Evolutionary conservation across 371 early-diverging fungal species (phyloP).

Genomic region (Batkoa obscura): DNA sequence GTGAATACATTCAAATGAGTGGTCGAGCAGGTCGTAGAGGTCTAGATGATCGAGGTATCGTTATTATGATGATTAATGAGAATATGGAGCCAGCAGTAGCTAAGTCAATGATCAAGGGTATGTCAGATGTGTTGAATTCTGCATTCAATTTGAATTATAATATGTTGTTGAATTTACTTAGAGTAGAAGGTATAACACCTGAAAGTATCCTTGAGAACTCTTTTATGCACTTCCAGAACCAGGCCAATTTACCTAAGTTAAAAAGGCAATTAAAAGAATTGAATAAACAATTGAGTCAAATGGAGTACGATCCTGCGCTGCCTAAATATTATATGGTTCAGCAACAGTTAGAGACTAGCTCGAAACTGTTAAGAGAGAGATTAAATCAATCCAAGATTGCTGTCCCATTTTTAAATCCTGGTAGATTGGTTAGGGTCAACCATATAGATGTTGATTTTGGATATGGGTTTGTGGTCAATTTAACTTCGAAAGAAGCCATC

Average conservation of each 20-base stretch:
- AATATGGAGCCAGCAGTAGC: constrained; percentile 89
- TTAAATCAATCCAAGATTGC: constrained; percentile 60
- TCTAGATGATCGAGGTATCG: constrained; percentile 96
- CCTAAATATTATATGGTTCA: constrained; percentile 57
- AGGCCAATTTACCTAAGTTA: constrained; percentile 58
- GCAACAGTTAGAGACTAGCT: constrained; percentile 40
- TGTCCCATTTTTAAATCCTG: constrained; percentile 72
- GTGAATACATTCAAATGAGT: constrained; percentile 99
- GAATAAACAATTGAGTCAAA: not conserved
- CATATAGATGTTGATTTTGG: constrained; percentile 63
- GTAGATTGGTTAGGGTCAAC: constrained; percentile 56
- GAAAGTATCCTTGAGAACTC: constrained; percentile 88
- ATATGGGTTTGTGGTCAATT: constrained; percentile 74
- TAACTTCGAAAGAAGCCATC: constrained; percentile 22
- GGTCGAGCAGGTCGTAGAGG: constrained; percentile 97
- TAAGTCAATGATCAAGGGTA: constrained; percentile 87
- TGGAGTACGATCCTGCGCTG: constrained; percentile 31
- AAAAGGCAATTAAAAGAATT: constrained; percentile 20
- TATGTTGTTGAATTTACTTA: constrained; percentile 96
- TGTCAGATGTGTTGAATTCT: constrained; percentile 83
- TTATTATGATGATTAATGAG: constrained; percentile 92
- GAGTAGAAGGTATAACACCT: constrained; percentile 93
- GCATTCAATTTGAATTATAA: constrained; percentile 98
- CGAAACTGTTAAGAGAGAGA: constrained; percentile 50
- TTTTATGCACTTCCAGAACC: constrained; percentile 95